phyloP scores from a whole-genome alignment of 2,329 filamentous ascomycete genomes.

The Aureobasidium sp. region DNA sequence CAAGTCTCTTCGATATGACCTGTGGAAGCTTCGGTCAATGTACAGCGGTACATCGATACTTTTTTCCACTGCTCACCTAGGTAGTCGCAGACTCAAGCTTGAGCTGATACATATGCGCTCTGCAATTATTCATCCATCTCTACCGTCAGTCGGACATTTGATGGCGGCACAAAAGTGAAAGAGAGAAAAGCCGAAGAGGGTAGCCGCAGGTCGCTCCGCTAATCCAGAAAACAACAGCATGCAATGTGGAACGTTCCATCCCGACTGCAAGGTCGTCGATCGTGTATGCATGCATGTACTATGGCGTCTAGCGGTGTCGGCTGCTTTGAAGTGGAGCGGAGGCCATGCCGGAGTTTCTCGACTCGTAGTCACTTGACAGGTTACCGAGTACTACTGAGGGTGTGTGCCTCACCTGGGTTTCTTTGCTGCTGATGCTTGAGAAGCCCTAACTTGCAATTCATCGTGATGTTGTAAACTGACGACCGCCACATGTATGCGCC shows the following conservation, averaged over 20 bases:
- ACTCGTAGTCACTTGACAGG: neutral
- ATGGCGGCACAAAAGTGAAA: neutral
- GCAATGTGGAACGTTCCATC: slow-evolving; percentile 7
- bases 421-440: neutral
- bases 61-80: too few relatives aligned
- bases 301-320: slow-evolving; percentile 6
- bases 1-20: neutral
- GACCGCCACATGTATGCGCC: neutral
- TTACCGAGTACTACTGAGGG: neutral
- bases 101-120: neutral
- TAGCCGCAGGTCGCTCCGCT: neutral
- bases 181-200: neutral
- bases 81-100: neutral
- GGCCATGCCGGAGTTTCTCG: neutral
- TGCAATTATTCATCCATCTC: neutral
- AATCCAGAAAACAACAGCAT: neutral
- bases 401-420: neutral
- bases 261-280: slow-evolving; percentile 4
- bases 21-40: neutral
- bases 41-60: neutral
- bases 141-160: neutral
- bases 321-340: neutral
- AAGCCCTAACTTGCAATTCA: too few relatives aligned
- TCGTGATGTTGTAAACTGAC: neutral
- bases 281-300: neutral